These are phyloP conservation scores for Populus nigra DNA, from an alignment of 345 rosid species.

Conservation along the genomic window DNA sequence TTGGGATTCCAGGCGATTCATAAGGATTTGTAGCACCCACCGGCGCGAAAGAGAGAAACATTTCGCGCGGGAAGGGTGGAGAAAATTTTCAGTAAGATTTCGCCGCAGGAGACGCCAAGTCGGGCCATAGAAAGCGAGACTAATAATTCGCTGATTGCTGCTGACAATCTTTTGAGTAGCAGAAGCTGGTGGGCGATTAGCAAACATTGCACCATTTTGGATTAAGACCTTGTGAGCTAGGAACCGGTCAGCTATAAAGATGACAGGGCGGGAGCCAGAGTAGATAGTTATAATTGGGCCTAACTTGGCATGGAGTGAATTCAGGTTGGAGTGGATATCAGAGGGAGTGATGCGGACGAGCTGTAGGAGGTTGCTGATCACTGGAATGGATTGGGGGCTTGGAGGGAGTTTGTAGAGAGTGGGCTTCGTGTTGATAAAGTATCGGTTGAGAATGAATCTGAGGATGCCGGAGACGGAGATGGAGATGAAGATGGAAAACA, in stretches of 20 bases:
- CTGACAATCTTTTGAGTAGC: background rate
- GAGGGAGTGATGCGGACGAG: background rate
- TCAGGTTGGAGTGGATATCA: background rate
- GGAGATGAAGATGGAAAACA: background rate
- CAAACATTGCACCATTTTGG: slow-evolving; percentile 6
- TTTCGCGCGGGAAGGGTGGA: slow-evolving; percentile 5
- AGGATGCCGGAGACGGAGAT: background rate
- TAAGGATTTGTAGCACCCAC: slow-evolving; percentile 1
- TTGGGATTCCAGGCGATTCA: background rate
- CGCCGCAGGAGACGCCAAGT: slow-evolving; percentile 6
- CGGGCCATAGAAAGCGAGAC: slow-evolving; percentile 1
- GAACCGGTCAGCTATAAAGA: slow-evolving; percentile 15
- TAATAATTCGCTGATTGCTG: slow-evolving; percentile 1
- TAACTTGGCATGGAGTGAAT: slow-evolving; percentile 4
- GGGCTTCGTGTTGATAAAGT: background rate
- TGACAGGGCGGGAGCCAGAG: slow-evolving; percentile 15
- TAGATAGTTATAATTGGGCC: slow-evolving; percentile 17
- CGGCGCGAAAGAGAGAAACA: slow-evolving; percentile 1
- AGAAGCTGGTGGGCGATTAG: slow-evolving; percentile 7
- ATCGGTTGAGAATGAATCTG: background rate
- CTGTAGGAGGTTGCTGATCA: background rate
- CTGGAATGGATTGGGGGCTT: background rate
- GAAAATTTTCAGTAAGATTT: background rate
- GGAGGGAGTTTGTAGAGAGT: background rate
- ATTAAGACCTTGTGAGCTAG: slow-evolving; percentile 13